Base-by-base conservation (phyloP, 148 eudicot species). In the Chenopodium album region DNA sequence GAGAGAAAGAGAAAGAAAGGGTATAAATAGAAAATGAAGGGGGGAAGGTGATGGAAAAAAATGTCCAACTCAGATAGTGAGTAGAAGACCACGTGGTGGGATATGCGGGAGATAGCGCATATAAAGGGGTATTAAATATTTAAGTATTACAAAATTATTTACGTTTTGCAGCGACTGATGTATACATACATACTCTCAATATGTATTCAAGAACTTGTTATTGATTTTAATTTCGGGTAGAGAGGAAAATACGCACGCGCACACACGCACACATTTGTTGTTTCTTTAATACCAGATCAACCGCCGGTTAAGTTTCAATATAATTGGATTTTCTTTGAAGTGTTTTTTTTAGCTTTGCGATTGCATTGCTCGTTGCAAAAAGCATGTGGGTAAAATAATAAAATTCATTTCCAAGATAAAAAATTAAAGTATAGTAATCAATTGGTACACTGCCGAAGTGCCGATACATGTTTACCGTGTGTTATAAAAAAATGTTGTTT, bases 1-100 rank as follows among this genome's bases (percentile, higher is more conserved):
- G 80, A 37, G 79, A 37, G 29, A 23, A 22, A 16, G 37, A 68
- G 14, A 37, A 9, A 14, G n/a, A 31, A 34, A 17, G 16, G 69
- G 71, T 77, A 77, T 77, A 63, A 77, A 77, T 77, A 63, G 72
- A 56, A 56, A 56, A 56, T 3, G 54, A 41, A 50, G 22, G 62
- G 62, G 62, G 62, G 5, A n/a, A 32, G 12, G 4, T 26, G 17
- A n/a, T n/a, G 37, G 67, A 34, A 32, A 23, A 50, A 59, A 4
- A 54, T 66, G 65, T 52, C 65, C 78, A 54, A 63, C 41, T 54
- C 65, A 76, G 46, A 76, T 64, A 76, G 32, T 59, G 62, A 56
- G 26, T 74, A 56, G 67, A 76, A 2, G 78, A 56, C 78, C 78
- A 76, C 64, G 78, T 76, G 78, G 78, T 76, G 22, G 32, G 19